Base-by-base conservation (phyloP, 192 early-diverging fungal species). In the Backusella tarrabulga region DNA sequence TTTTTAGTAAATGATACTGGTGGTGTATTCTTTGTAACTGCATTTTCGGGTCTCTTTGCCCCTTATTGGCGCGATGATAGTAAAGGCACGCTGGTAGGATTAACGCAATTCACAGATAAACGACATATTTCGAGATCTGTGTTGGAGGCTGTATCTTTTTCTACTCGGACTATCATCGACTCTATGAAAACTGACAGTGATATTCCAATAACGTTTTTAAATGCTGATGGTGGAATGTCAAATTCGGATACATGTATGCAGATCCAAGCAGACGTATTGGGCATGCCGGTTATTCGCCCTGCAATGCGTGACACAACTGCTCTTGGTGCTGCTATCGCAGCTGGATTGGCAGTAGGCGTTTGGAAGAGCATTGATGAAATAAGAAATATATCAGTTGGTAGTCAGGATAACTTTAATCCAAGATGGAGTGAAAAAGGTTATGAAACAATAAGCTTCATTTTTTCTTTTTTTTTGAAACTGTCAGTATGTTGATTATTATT, bases 21-120 rank as follows among this genome's bases (percentile, higher is more conserved):
- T 50, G 96, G 93, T 50, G 93, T 97, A n/a, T 94, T 95, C 80
- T 98, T 98, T 90, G 95, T 98, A 41, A 95, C 97, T 0, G 97
- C 97, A 2, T 97, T 98, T 81, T 92, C 92, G 17, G 97, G 97
- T 0, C 86, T 98, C 40, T 97, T 95, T 88, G 97, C 97, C 2
- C 97, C 97, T 7, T 94, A 98, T 83, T 98, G 97, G 97, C 85
- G 95, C 21, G 92, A 95, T 67, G 96, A 97, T 84, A 96, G 94
- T n/a, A 90, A 94, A 50, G 95, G 93, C 21, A 89, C 89, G 73
- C 92, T 98, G 66, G 88, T 94, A 60, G 97, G 97, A 7, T 85
- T 98, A 72, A 97, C 97, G 0, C 93, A 95, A 81, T 96, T 90
- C 76, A 93, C 95, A 15, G 95, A 89, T 68, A 93, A 93, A 79